Base-by-base conservation (phyloP, 306 rosid genomes). In the Pyrus pyrifolia region DNA sequence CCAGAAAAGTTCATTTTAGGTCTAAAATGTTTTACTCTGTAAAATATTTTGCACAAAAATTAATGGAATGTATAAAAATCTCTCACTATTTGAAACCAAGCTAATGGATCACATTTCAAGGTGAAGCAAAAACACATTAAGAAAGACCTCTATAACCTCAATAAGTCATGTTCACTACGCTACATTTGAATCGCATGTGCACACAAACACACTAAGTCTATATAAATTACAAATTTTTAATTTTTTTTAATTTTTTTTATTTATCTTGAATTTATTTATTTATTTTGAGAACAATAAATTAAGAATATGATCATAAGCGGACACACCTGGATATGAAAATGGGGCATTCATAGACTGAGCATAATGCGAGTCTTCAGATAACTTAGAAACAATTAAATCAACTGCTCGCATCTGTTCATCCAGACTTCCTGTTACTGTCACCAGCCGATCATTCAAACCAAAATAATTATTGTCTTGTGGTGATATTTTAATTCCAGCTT, bases 401-500 rank as follows among this genome's bases (percentile, higher is more conserved):
- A 91, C 81, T 21, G 96, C 99, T 45, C 89, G 89, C 93, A 96
- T 87, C 84, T 91, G 99, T 82, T 93, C 99, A 61, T 96, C 99
- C 46, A 96, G 86, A 78, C 88, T 86, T 88, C 99, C 99, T 76
- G 91, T 83, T 79, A 96, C 60, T 19, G 98, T 93, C 73, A 96
- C 99, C 66, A 96, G 91, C 90, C 99, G 89, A 84, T 96, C 99
- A 81, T 87, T 96, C 78, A 89, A 85, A 60, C 97, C 99, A 80
- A 80, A 90, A 80, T 89, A 96, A 85, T 88, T 93, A 85, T 91
- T 89, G 85, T 96, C 99, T 82, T 96, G 99, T 70, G 99, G 99
- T 49, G 99, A 96, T 88, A 96, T 96, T 86, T 96, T 96, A 79
- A 96, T 96, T 85, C 97, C 91, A 81, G 99, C 99, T 75, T 87